Percentiles rank a stretch among this genome's conserved stretches.
phyloP scores from a whole-genome alignment of 2,329 filamentous ascomycete genomes.

The Beauveria bassiana region DNA sequence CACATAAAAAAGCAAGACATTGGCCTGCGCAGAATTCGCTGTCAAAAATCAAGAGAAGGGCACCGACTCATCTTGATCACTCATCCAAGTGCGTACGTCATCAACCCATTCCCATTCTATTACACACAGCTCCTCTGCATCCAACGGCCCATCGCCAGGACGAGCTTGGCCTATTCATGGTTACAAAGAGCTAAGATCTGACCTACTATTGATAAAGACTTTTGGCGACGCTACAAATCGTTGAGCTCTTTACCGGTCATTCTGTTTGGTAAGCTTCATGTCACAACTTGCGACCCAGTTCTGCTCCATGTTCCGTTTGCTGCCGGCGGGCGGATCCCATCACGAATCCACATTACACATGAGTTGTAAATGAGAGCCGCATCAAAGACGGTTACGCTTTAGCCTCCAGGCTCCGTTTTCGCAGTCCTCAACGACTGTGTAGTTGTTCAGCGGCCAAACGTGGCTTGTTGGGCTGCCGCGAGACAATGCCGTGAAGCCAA shows the following conservation, averaged over 20 bases:
- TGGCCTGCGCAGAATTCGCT: not conserved
- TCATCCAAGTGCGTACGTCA: not conserved
- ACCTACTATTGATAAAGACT: not conserved
- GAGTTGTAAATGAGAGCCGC: conserved; percentile 3
- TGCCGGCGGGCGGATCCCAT: conserved; percentile 6
- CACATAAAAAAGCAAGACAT: not conserved
- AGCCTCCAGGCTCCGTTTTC: not conserved
- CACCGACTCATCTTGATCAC: not conserved
- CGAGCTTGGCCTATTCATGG: not conserved
- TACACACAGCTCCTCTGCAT: not conserved
- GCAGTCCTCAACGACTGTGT: not conserved
- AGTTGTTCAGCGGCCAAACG: not conserved
- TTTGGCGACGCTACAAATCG: not conserved
- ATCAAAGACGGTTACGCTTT: not conserved
- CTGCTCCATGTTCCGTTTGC: not conserved
- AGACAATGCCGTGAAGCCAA: not conserved
- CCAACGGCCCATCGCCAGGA: not conserved
- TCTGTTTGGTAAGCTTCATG: conserved; percentile 12
- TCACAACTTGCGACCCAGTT: not conserved
- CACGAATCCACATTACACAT: conserved; percentile 7
- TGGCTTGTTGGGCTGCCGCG: not conserved
- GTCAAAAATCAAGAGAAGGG: not conserved
- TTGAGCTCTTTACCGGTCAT: not conserved
- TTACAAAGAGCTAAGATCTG: not conserved
- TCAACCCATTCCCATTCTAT: not conserved